phyloP scores from a whole-genome alignment of 192 early-diverging fungal genomes.

The Dissophora globulifera region DNA sequence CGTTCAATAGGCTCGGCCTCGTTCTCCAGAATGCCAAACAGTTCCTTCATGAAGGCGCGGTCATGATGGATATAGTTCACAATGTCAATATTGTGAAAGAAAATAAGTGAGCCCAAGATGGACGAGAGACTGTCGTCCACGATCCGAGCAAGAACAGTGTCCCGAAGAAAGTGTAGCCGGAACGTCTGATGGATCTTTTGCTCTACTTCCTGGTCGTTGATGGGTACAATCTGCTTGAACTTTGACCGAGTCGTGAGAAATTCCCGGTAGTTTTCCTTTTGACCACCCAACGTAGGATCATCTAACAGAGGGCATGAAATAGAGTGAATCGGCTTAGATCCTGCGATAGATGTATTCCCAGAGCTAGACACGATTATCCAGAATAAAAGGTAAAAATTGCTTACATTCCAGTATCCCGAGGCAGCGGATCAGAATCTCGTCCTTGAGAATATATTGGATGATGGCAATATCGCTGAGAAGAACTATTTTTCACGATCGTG shows the following conservation, averaged over 20 bases:
- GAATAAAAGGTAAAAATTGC: conserved; percentile 10
- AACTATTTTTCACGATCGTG: conserved; percentile 53
- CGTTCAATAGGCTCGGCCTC: conserved; percentile 57
- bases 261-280: conserved; percentile 79
- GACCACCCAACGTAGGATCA: conserved; percentile 76
- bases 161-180: conserved; percentile 88
- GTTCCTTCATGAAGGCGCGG: conserved; percentile 69
- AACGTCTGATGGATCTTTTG: conserved; percentile 89
- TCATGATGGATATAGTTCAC: conserved; percentile 78
- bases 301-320: conserved; percentile 71
- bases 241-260: conserved; percentile 69
- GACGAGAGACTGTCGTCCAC: conserved; percentile 83
- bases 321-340: too few relatives aligned
- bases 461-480: conserved; percentile 83
- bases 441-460: conserved; percentile 78
- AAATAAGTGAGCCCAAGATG: conserved; percentile 78
- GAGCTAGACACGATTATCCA: too few relatives aligned
- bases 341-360: too few relatives aligned
- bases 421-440: conserved; percentile 76
- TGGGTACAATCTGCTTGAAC: conserved; percentile 83
- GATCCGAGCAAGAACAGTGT: conserved; percentile 79
- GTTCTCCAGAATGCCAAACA: conserved; percentile 75
- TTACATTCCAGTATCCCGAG: conserved; percentile 91
- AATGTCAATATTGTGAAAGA: conserved; percentile 89
- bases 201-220: conserved; percentile 73